Conservation (phyloP, 441 rosid genomes). For the Populus hybrid region DNA sequence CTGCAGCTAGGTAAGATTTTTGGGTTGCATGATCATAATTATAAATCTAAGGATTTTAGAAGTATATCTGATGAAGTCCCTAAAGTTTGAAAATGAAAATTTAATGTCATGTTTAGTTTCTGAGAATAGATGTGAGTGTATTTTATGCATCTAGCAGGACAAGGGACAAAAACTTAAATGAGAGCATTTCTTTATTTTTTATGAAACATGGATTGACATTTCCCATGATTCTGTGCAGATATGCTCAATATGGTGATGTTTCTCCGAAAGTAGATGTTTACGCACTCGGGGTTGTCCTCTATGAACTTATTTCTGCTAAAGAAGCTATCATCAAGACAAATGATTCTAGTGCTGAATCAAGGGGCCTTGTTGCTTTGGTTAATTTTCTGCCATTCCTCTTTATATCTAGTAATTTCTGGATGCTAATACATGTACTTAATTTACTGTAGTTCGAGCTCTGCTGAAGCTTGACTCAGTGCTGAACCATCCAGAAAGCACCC, state of each 20-base stretch:
- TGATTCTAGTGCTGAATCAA: constrained; percentile 49
- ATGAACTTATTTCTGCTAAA: constrained; percentile 90
- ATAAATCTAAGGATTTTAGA: background rate
- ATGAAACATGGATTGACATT: constrained; percentile 1
- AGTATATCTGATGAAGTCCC: background rate
- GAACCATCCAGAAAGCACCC: background rate
- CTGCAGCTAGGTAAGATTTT: background rate
- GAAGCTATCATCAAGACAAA: constrained; percentile 66
- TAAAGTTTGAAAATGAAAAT: background rate
- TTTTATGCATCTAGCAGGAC: background rate
- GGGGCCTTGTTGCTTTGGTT: constrained; percentile 90
- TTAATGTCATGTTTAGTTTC: background rate
- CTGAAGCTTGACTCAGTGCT: constrained; percentile 2
- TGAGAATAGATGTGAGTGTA: background rate
- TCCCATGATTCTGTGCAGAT: constrained; percentile 40
- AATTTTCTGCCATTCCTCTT: constrained; percentile 20
- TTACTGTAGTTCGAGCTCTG: background rate
- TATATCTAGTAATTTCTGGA: constrained; percentile 1
- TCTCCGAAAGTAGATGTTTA: constrained; percentile 91
- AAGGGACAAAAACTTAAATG: background rate
- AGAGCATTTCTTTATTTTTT: background rate
- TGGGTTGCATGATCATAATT: background rate
- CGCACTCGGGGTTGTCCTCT: constrained; percentile 97
- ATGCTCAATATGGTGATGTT: constrained; percentile 87
- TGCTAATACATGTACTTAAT: background rate